Base-by-base conservation (phyloP, 2,329 filamentous ascomycete species). In the Diplocarpon rosae region DNA sequence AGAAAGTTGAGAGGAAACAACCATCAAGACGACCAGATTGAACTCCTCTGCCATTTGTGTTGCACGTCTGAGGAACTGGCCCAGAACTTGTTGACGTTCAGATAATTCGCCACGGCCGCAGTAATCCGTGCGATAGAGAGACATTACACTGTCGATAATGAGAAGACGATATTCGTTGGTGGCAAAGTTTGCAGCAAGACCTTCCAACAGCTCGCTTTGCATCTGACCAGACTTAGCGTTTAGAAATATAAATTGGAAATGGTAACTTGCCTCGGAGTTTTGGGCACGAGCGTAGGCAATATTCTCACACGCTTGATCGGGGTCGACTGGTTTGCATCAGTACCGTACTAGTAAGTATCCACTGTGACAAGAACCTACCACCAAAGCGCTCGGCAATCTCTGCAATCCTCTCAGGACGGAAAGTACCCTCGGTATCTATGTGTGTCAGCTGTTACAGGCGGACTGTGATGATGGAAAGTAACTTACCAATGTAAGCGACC, bases 71-170 rank as follows among this genome's bases (percentile, higher is more conserved):
- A 83, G 64, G 57, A 82, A 82, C 50, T 78, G 71, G 47, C 77
- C 78, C 28, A 84, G 67, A 56, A 80, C 81, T 62, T 81, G 76
- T 62, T 84, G 80, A 24, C 80, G 72, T 52, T 83, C 80, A 15
- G 75, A 76, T 45, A 83, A 68, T 59, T 84, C 80, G 14, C 78
- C 80, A 43, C 80, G 75, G 7, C 80, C 80, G 53, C 69, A 71
- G 54, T 75, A 84, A 62, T 83, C 80, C 36, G 79, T 77, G 29
- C 80, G 73, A 56, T 81, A 84, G 44, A 78, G 73, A 37, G 79
- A 76, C 73, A 83, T 81, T 56, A 83, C 79, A 55, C 77, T 82
- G 63, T 84, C 80, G 55, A 84, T 74, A 51, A 84, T 71, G 40
- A 84, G 67, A 41, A 84, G 70, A 24, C 78, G 73, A 55, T 78